Evolutionary conservation across 768 basidiomycete species (phyloP), one percentile per base, ranked within the genome.

Genomic region (Termitomyces sp.): DNA sequence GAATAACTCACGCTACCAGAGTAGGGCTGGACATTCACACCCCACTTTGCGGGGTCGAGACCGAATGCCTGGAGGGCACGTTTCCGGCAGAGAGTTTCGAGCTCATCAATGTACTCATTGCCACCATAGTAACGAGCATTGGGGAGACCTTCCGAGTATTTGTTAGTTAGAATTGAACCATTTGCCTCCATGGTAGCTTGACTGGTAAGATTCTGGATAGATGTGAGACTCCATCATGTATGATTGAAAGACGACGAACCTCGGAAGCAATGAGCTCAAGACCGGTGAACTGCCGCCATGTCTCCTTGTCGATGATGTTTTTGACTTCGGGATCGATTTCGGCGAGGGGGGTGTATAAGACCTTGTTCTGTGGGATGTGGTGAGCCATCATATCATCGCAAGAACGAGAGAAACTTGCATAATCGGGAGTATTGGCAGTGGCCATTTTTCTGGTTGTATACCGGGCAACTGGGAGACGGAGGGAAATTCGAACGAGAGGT

Each of bases 61-160:
- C 92, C 85, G 84, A 98, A 99, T 3, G 96, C 96, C 72, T 89
- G 76, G 62, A 99, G 84, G 33, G 97, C 97, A 67, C 97, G 93
- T 75, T 94, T 87, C 71, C 94, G 93, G 78, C 92, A 94, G 56
- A 99, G 85, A 59, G 82, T 73, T 75, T 98, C 97, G 67, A 99
- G 89, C 70, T 97, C 92, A 68, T 98, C 97, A 64, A 98, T 89
- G 77, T 89, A 89, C 74, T 98, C 97, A 77, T 98, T 99, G 56
- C 96, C 96, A 66, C 94, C 94, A 64, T 96, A 98, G 76, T 97
- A 97, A 57, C 95, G 87, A 45, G 94, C 95, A 54, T 84, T 85
- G n/a, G 97, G 97, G 48, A 98, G 91, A 79, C 97, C 97, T 75
- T 98, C 97, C 21, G 97, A 98, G 80, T 97, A 97, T 77, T 98